Evolutionary conservation across 306 rosid species (phyloP), one percentile per base, ranked within the genome.

Genomic region (Sesbania bispinosa): DNA sequence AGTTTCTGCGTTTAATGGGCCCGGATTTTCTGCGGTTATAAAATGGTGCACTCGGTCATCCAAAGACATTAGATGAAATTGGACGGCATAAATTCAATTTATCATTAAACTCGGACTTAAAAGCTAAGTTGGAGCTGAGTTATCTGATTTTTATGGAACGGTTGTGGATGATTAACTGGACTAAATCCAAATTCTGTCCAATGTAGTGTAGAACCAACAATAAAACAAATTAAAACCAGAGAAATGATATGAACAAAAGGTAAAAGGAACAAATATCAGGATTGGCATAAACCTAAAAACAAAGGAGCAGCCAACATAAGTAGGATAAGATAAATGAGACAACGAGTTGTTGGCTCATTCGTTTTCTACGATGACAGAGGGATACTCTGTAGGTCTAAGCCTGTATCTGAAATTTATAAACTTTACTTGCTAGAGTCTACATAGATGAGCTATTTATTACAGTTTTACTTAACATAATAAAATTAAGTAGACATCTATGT

Each of bases 331-430:
- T 66, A 33, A 67, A 38, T 19, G 96, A 87, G 89, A 74, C 89
- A 88, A 84, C 90, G 77, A 87, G 83, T 24, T 62, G 89, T 80
- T 87, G 93, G 45, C 87, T 85, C 90, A 76, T 81, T 26, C 76
- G 64, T 66, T 77, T 75, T 59, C 39, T 38, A 38, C 21, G 55
- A 75, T 66, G 46, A 48, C 43, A 67, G 51, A 16, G 41, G 42
- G 29, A 43, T 32, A 81, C 16, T 60, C 54, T 30, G 8, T 57
- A 50, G 71, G 59, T 57, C 55, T 52, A 75, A 62, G 65, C 14
- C 42, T 35, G 74, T 36, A 35, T 51, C 67, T 78, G 47, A 71
- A 47, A 9, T 63, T 73, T 10, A 57, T 68, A 29, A 26, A 62
- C 61, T 71, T 76, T 45, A 70, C 55, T 46, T 55, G 58, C 74